Percentiles rank a stretch among this genome's conserved stretches.
phyloP scores from a whole-genome alignment of 2,329 filamentous ascomycete genomes.

The Didymellaceae sp. region DNA sequence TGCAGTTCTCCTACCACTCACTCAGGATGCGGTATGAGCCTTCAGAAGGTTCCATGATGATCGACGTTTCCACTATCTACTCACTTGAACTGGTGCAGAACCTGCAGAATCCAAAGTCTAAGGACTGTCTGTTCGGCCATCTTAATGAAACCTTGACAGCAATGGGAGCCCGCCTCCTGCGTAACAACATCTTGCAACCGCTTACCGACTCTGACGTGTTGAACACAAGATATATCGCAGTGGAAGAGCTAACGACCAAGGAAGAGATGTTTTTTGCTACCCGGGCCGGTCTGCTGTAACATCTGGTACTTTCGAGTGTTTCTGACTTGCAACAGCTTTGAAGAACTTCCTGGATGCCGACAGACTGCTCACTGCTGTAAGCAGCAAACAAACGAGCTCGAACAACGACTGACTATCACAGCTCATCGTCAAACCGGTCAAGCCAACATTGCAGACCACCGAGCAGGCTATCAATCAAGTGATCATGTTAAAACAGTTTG shows the following conservation, averaged over 20 bases:
- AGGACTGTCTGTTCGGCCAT: constrained; percentile 81
- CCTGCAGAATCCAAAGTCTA: constrained; percentile 75
- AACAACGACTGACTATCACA: constrained; percentile 48
- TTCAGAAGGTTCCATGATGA: constrained; percentile 93
- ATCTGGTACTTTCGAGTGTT: constrained; percentile 12
- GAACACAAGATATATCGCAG: constrained; percentile 75
- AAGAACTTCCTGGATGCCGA: constrained; percentile 81
- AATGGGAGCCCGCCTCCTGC: constrained; percentile 84
- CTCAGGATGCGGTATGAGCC: constrained; percentile 86
- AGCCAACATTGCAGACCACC: constrained; percentile 69
- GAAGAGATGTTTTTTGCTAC: constrained; percentile 85
- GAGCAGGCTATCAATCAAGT: constrained; percentile 87
- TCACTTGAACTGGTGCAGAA: constrained; percentile 93
- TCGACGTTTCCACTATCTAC: constrained; percentile 85
- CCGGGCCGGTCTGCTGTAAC: constrained; percentile 63
- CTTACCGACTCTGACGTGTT: constrained; percentile 76
- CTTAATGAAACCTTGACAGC: constrained; percentile 85
- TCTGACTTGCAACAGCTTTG: constrained; percentile 58
- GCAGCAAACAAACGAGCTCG: not conserved
- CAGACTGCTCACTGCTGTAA: constrained; percentile 75
- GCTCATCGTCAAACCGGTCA: constrained; percentile 76
- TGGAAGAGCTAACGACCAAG: constrained; percentile 80
- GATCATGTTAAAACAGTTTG: constrained; percentile 83
- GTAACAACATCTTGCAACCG: constrained; percentile 87
- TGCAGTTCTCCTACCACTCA: constrained; percentile 77